Conservation (phyloP, 1,139 yeast species). For the Pichia cactophila region DNA sequence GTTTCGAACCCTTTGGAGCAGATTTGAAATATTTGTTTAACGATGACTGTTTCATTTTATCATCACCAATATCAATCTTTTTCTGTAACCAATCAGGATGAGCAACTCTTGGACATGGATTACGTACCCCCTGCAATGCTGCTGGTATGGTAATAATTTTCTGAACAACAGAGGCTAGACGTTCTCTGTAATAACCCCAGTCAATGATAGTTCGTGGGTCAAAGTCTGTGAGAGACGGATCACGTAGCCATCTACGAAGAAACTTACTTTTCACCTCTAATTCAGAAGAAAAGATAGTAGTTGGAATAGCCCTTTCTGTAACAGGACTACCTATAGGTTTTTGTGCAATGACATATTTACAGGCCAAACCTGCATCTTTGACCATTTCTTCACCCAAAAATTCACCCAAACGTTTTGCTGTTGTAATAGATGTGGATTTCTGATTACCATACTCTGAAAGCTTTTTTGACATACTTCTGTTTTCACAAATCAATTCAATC, state of each 20-base stretch:
- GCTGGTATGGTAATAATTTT: constrained; percentile 97
- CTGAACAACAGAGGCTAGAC: constrained; percentile 88
- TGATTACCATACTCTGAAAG: constrained; percentile 83
- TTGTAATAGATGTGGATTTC: constrained; percentile 91
- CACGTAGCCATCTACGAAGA: constrained; percentile 81
- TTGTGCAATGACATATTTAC: constrained; percentile 85
- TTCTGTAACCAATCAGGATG: constrained; percentile 92
- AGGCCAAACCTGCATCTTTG: constrained; percentile 91
- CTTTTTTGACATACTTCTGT: constrained; percentile 90
- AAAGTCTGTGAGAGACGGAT: constrained; percentile 67
- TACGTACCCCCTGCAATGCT: constrained; percentile 79
- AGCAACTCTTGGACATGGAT: constrained; percentile 90
- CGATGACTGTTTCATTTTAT: constrained; percentile 64
- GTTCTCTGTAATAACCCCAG: constrained; percentile 88
- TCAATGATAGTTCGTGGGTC: constrained; percentile 88
- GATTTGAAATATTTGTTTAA: constrained; percentile 52
- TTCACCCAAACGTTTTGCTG: constrained; percentile 89
- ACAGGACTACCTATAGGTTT: constrained; percentile 84
- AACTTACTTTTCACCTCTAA: constrained; percentile 49
- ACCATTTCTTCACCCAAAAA: constrained; percentile 97
- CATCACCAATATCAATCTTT: constrained; percentile 51
- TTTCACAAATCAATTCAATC: constrained; percentile 91
- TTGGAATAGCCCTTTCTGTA: constrained; percentile 94
- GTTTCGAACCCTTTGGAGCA: constrained; percentile 28
- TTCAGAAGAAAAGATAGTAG: constrained; percentile 89